Base-by-base conservation (phyloP, 129 eudicot genomes). In the Apium graveolens region DNA sequence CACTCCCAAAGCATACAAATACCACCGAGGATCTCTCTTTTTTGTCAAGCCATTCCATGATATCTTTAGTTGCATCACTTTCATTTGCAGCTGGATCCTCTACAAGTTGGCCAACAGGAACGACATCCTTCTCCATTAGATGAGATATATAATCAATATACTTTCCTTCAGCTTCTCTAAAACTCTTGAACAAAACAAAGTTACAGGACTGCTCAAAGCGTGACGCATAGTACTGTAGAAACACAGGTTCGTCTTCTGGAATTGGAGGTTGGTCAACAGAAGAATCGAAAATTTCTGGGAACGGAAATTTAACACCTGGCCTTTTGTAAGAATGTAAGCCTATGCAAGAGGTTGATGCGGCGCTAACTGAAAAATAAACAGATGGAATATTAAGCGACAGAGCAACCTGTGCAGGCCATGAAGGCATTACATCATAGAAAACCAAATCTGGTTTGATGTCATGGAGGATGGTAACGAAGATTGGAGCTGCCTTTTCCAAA, bases 351-450 rank as follows among this genome's bases (percentile, higher is more conserved):
- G 42, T 12, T 7, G 35, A 37, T 32, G 41, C 72, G 3, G 41
- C 72, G 18, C 18, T n/a, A 26, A 34, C 35, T 4, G 17, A 9
- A 20, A 66, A 66, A 66, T 66, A 17, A 32, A 66, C 21, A 29
- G 73, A 5, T 31, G 41, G 73, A 32, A 66, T 32, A 66, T 66
- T 66, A 7, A 29, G 41, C 35, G 73, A 66, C 21, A 13, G 14
- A 66, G 73, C 72, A 31, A 66, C 37, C 38, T 66, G 11, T 66
- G 72, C 41, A 66, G 42, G 9, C 73, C 71, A 65, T 65, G 39
- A 27, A 7, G 34, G 71, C 8, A 48, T 48, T 48, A 48, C 24
- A 16, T 35, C 74, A 32, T 34, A 69, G 41, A 70, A 18, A 31
- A 70, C n/a, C 26, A 70, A 70, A 7, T 70, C 74, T 0, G 74